These are phyloP conservation scores for Barnettozyma sucrosica DNA, from an alignment of 805 yeast genomes.

Conservation along the genomic window DNA sequence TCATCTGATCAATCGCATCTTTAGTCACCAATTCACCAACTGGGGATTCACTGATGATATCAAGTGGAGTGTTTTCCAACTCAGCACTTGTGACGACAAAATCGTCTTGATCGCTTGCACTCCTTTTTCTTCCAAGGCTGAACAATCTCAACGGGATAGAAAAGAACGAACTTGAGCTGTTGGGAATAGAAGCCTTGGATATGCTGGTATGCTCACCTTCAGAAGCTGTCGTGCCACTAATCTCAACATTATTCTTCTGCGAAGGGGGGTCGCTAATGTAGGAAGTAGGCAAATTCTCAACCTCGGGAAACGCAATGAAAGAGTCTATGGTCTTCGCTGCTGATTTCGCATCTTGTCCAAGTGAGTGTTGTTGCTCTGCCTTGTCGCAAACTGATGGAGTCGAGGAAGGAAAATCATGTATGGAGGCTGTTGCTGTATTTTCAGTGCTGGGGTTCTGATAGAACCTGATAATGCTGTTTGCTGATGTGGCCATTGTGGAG, in stretches of 20 bases:
- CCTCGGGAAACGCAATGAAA: conserved; percentile 2
- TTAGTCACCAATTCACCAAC: conserved; percentile 4
- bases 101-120: background rate
- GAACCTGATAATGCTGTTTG: conserved; percentile 14
- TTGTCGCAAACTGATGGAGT: background rate
- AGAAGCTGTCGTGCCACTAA: background rate
- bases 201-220: background rate
- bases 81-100: conserved; percentile 3
- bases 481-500: conserved; percentile 8
- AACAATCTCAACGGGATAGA: conserved; percentile 9
- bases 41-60: conserved; percentile 11
- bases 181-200: background rate
- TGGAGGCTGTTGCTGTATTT: conserved; percentile 6
- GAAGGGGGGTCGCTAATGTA: background rate
- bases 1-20: conserved; percentile 4
- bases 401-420: background rate
- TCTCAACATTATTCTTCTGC: background rate
- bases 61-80: conserved; percentile 6
- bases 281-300: conserved; percentile 16
- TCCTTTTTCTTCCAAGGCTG: background rate
- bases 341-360: background rate
- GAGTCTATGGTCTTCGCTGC: conserved; percentile 2
- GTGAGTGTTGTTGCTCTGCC: background rate
- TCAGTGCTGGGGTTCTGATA: conserved; percentile 12
- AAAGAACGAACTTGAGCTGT: conserved; percentile 7